Conservation (phyloP, 106 monocot species). For the Iris macrosiphon region DNA sequence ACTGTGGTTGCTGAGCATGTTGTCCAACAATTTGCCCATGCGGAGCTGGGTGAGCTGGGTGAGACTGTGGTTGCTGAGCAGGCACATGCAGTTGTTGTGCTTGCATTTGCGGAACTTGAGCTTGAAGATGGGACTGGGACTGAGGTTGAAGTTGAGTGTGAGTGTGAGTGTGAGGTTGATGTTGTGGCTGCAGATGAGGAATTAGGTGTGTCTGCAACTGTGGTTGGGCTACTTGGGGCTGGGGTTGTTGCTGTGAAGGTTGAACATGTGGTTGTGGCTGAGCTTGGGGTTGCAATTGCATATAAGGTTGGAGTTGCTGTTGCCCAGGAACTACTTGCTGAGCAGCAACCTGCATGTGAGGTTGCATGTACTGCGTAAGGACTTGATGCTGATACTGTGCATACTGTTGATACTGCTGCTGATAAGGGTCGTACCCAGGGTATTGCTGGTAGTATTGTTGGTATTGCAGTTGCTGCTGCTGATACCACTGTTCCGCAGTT, state of each 20-base stretch:
- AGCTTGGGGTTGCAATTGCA: conserved; percentile 19
- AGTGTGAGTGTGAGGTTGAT: background rate
- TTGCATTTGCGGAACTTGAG: conserved; percentile 8
- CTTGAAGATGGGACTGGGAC: conserved; percentile 5
- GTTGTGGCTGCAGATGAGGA: conserved; percentile 6
- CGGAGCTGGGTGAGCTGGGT: too few relatives aligned
- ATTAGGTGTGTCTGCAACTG: conserved; percentile 11
- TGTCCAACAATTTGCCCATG: conserved; percentile 12
- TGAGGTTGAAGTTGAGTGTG: conserved; percentile 10
- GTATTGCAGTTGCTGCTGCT: conserved; percentile 65
- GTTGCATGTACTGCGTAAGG: conserved; percentile 28
- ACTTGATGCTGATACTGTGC: conserved; percentile 49
- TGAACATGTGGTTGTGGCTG: conserved; percentile 9
- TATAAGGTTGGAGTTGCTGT: conserved; percentile 13
- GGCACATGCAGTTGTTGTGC: background rate
- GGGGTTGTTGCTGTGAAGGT: conserved; percentile 18
- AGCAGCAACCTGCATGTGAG: conserved; percentile 9
- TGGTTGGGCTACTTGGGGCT: conserved; percentile 8
- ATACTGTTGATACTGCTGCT: conserved; percentile 67
- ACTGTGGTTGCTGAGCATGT: conserved; percentile 22
- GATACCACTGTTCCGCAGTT: conserved; percentile 67
- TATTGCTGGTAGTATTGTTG: conserved; percentile 89
- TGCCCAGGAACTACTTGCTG: conserved; percentile 15
- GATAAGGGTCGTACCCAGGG: conserved; percentile 69
- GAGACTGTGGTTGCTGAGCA: conserved; percentile 11